These are phyloP conservation scores for Fusarium mangiferae DNA, from an alignment of 2,329 filamentous ascomycete species.

Conservation along the genomic window DNA sequence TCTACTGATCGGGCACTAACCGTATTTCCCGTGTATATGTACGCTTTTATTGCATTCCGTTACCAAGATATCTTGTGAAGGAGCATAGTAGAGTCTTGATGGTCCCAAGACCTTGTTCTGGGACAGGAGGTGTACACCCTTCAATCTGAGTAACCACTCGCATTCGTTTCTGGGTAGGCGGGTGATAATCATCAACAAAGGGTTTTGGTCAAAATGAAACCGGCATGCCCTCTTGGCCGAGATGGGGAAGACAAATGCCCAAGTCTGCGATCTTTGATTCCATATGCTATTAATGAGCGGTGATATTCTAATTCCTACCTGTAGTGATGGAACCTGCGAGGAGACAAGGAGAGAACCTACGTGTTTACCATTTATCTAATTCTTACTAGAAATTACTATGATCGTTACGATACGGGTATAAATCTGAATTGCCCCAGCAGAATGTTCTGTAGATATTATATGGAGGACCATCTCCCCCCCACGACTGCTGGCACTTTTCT, in stretches of 20 bases:
- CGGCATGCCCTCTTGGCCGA: background rate
- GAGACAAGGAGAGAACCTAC: background rate
- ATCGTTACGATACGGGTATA: background rate
- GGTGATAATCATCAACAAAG: slow-evolving; percentile 10
- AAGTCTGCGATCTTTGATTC: background rate
- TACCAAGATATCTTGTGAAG: background rate
- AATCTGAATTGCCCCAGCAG: background rate
- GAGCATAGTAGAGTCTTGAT: slow-evolving; percentile 9
- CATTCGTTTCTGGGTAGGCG: slow-evolving; percentile 19
- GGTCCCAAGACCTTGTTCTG: slow-evolving; percentile 16
- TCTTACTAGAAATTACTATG: background rate
- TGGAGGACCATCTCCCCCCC: background rate
- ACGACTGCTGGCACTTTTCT: background rate
- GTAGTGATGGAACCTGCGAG: background rate
- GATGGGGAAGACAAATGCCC: background rate
- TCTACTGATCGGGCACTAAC: slow-evolving; percentile 13
- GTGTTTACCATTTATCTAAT: background rate
- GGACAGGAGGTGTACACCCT: slow-evolving; percentile 13
- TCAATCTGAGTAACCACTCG: slow-evolving; percentile 18
- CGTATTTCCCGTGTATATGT: slow-evolving; percentile 6
- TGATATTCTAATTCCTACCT: background rate
- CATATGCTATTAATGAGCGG: background rate
- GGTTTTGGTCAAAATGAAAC: background rate
- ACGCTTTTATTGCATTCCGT: background rate
- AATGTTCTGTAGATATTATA: background rate